Conservation (phyloP, 2,329 filamentous ascomycete genomes). For the Onygenales sp. region DNA sequence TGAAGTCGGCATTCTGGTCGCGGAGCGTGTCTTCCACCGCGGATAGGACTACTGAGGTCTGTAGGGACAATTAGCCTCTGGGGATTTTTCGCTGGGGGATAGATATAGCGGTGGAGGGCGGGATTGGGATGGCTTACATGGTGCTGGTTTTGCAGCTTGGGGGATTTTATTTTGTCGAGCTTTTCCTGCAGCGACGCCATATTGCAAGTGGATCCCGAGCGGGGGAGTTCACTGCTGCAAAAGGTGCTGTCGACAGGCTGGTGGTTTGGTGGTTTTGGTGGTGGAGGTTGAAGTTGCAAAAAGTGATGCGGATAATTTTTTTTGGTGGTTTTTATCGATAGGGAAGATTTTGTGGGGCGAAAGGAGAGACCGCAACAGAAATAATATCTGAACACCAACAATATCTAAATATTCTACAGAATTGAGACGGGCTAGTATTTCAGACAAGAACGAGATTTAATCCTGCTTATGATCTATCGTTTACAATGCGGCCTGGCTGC, state of each 20-base stretch:
- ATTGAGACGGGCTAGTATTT: too few species aligned
- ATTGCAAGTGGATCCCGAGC: slow-evolving; percentile 21
- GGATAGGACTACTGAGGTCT: slow-evolving; percentile 78
- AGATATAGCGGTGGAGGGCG: background rate
- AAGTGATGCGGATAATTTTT: background rate
- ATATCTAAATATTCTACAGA: background rate
- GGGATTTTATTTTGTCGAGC: slow-evolving; percentile 93
- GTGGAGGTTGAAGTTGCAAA: background rate
- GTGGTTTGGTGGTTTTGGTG: background rate
- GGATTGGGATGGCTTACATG: slow-evolving; percentile 51
- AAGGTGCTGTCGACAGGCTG: background rate
- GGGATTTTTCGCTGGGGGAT: background rate
- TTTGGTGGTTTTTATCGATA: slow-evolving; percentile 6
- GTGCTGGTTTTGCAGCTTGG: slow-evolving; percentile 90
- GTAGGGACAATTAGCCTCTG: slow-evolving; percentile 7
- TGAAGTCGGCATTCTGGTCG: slow-evolving; percentile 73
- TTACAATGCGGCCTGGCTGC: too few species aligned
- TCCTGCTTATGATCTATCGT: background rate
- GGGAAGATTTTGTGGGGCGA: slow-evolving; percentile 1
- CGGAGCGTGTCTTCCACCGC: slow-evolving; percentile 89
- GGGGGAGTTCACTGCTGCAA: slow-evolving; percentile 15
- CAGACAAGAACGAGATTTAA: too few species aligned
- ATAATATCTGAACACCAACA: background rate
- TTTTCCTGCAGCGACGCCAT: slow-evolving; percentile 70
- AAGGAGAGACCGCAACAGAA: background rate